phyloP scores from a whole-genome alignment of 371 early-diverging fungal genomes.

The Circinella umbellata region DNA sequence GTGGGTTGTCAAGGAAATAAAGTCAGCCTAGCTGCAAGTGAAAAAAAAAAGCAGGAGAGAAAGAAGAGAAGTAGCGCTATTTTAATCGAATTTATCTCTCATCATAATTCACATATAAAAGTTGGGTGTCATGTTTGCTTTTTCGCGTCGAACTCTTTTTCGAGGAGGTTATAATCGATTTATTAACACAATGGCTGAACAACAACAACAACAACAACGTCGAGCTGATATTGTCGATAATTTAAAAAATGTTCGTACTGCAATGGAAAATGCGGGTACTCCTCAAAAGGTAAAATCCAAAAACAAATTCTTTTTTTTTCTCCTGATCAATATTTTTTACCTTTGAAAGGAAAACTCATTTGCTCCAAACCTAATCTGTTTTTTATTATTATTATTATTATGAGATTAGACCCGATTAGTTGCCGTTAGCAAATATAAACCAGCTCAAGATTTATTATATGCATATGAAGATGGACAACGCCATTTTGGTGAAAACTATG shows the following conservation, averaged over 20 bases:
- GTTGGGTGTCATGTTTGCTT: not conserved
- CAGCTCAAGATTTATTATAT: slow-evolving; percentile 75
- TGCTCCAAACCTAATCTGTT: not conserved
- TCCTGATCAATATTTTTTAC: too few relatives aligned
- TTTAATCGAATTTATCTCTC: not conserved
- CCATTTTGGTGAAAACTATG: slow-evolving; percentile 97
- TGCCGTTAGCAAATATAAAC: slow-evolving; percentile 94
- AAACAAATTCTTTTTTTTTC: too few relatives aligned
- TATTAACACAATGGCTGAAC: slow-evolving; percentile 25
- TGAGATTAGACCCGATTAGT: slow-evolving; percentile 65
- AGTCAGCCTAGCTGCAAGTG: too few relatives aligned
- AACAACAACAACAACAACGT: not conserved
- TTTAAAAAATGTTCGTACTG: slow-evolving; percentile 24
- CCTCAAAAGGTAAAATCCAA: slow-evolving; percentile 15
- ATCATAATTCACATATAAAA: not conserved
- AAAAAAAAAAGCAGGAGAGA: not conserved
- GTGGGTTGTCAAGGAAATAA: too few relatives aligned
- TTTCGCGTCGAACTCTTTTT: not conserved
- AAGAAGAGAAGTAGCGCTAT: not conserved
- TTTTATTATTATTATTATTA: not conserved
- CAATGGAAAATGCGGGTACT: slow-evolving; percentile 10
- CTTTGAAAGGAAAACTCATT: too few relatives aligned
- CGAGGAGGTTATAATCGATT: not conserved
- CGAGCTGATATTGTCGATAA: slow-evolving; percentile 25
- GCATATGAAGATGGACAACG: slow-evolving; percentile 85